These are phyloP conservation scores for Sporopachydermia quercuum DNA, from an alignment of 805 yeast genomes.

Conservation along the genomic window DNA sequence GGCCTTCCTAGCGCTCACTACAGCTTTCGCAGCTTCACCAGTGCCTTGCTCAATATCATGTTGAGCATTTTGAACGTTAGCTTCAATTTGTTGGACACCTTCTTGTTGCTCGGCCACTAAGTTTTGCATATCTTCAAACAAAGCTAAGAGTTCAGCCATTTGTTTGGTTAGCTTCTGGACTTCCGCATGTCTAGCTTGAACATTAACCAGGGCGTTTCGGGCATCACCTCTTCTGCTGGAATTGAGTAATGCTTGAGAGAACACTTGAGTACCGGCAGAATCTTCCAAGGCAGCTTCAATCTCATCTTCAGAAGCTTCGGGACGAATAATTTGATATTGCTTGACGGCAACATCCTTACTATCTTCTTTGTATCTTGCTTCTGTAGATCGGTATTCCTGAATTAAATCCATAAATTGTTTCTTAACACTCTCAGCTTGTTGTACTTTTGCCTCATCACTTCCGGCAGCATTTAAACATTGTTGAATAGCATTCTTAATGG, in stretches of 20 bases:
- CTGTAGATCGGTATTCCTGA: constrained; percentile 75
- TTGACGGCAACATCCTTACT: constrained; percentile 81
- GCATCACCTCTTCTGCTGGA: constrained; percentile 91
- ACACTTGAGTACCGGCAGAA: constrained; percentile 76
- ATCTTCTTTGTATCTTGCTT: constrained; percentile 72
- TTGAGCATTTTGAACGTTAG: constrained; percentile 71
- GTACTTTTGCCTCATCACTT: constrained; percentile 64
- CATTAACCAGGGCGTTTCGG: constrained; percentile 86
- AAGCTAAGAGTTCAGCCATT: constrained; percentile 88
- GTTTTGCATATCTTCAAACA: constrained; percentile 92
- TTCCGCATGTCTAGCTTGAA: constrained; percentile 90
- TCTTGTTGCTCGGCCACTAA: constrained; percentile 92
- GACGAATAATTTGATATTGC: constrained; percentile 82
- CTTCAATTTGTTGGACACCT: constrained; percentile 68
- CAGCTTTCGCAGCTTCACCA: constrained; percentile 86
- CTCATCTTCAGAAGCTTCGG: constrained; percentile 72
- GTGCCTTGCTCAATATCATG: constrained; percentile 87
- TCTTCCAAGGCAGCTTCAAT: constrained; percentile 77
- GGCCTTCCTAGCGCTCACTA: constrained; percentile 73
- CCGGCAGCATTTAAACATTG: constrained; percentile 56
- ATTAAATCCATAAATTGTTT: constrained; percentile 73
- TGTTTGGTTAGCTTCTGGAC: constrained; percentile 88
- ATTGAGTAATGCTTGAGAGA: constrained; percentile 81
- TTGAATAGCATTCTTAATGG: constrained; percentile 62
- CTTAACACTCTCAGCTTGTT: constrained; percentile 83